Conservation (phyloP, 2,329 filamentous ascomycete genomes). For the Colletotrichum tofieldiae region DNA sequence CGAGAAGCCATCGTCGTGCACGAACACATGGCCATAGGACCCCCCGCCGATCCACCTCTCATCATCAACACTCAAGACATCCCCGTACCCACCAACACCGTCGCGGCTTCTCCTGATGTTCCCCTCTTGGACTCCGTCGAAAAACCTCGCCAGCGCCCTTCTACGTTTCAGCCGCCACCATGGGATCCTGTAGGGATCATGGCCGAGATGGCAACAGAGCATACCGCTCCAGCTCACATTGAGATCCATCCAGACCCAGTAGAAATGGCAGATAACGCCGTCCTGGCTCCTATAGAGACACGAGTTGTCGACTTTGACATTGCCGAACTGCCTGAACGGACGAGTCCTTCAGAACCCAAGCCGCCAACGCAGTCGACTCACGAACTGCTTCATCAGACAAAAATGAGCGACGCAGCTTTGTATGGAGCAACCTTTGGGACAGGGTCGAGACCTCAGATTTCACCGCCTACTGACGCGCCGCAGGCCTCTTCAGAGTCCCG, state of each 20-base stretch:
- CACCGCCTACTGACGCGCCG: not conserved
- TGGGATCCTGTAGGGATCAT: constrained; percentile 62
- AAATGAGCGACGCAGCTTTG: constrained; percentile 34
- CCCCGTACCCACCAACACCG: not conserved
- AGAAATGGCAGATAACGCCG: constrained; percentile 60
- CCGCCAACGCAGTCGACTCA: constrained; percentile 4
- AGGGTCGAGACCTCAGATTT: constrained; percentile 30
- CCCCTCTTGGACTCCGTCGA: constrained; percentile 55
- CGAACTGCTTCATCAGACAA: constrained; percentile 42
- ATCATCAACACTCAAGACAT: constrained; percentile 2
- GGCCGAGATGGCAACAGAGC: constrained; percentile 64
- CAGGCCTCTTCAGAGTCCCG: not conserved
- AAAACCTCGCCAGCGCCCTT: constrained; percentile 51
- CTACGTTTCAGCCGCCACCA: constrained; percentile 41
- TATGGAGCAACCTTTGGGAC: constrained; percentile 43
- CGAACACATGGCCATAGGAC: not conserved
- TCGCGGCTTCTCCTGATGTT: constrained; percentile 38
- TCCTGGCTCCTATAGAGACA: constrained; percentile 56
- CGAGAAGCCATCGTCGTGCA: constrained; percentile 10
- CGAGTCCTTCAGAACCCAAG: constrained; percentile 50
- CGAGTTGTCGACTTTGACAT: constrained; percentile 46
- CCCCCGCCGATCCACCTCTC: not conserved
- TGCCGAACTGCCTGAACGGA: constrained; percentile 58
- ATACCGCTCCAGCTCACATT: constrained; percentile 57
- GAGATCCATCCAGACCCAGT: constrained; percentile 62